Base-by-base conservation (phyloP, 2,329 filamentous ascomycete genomes). In the Pseudogymnoascus sp. region DNA sequence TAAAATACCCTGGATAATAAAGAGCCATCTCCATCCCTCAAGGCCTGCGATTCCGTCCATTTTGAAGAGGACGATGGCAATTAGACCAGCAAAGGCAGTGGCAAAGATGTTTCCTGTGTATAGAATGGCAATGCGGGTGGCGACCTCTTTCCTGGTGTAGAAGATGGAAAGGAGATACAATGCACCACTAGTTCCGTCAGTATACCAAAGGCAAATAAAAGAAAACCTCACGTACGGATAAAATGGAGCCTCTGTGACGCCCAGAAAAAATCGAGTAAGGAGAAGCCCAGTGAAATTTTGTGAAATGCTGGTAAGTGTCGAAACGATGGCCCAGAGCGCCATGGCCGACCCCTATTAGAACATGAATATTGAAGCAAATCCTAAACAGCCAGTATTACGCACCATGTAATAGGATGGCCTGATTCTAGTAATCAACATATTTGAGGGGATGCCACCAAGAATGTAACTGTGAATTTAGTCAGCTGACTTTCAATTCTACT, bases 81-180 rank as follows among this genome's bases (percentile, higher is more conserved):
- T 65, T 2, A 81, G 79, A 2, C 81, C 81, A 19, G 80, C 80
- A 64, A 83, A 83, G 0, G 80, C 80, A 6, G 81, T 80, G 0
- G 81, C 81, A 1, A 82, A 73, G 0, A 79, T 79, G 0, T 81
- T 80, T 0, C 76, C 78, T 10, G 77, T 78, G 66, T 82, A 82
- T 70, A 83, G 82, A 0, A 83, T 72, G 0, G 80, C 80, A 33
- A 82, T 79, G 0, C 81, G 76, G 29, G 79, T 82, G 62, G 82
- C 79, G 6, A 80, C 71, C 68, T 83, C 80, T 0, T 76, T 74
- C 10, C 80, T 71, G 37, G 77, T 80, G 63, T 84, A 83, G 81
- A 81, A 84, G 76, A 82, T 81, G 0, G 80, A 83, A 1, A 83
- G 71, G 62, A 82, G 82, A 63, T 81, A 69, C 24, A 69, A 70